Percentiles rank a stretch among this genome's conserved stretches.
Evolutionary conservation across 208 protist genomes (phyloP).

Genomic region (Borovskyia barvae): DNA sequence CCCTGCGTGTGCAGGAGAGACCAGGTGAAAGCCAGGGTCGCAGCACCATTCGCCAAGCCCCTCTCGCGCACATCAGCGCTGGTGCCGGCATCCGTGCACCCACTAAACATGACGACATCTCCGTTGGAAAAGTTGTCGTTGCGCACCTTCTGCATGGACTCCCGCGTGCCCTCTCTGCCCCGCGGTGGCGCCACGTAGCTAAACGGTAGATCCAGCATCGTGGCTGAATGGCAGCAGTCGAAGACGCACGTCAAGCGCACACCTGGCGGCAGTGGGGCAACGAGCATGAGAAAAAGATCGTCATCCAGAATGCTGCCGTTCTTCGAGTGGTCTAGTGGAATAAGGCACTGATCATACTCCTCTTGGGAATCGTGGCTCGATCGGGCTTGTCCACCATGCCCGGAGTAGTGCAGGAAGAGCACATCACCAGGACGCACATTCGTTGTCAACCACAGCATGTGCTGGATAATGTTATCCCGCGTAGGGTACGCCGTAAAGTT

Average conservation of each 20-base stretch:
- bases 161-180: slow-evolving; percentile 8
- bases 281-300: slow-evolving; percentile 82
- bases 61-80: slow-evolving; percentile 63
- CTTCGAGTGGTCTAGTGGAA: slow-evolving; percentile 74
- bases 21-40: slow-evolving; percentile 81
- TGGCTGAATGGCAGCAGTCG: slow-evolving; percentile 93
- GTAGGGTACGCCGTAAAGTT: slow-evolving; percentile 76
- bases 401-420: slow-evolving; percentile 91
- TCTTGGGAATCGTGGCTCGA: slow-evolving; percentile 52
- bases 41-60: slow-evolving; percentile 67
- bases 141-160: slow-evolving; percentile 65
- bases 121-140: slow-evolving; percentile 70
- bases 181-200: slow-evolving; percentile 53
- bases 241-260: slow-evolving; percentile 91
- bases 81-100: slow-evolving; percentile 85
- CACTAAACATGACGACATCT: slow-evolving; percentile 90
- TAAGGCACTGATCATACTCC: slow-evolving; percentile 80
- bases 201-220: slow-evolving; percentile 89
- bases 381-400: slow-evolving; percentile 80
- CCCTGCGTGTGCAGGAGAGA: slow-evolving; percentile 60
- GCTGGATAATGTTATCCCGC: slow-evolving; percentile 77
- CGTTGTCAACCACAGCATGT: slow-evolving; percentile 83
- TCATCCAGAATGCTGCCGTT: slow-evolving; percentile 87
- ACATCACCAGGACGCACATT: slow-evolving; percentile 83
- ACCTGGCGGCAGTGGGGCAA: slow-evolving; percentile 65